Conservation (phyloP, 2,329 filamentous ascomycete genomes). For the Claviceps sp. region DNA sequence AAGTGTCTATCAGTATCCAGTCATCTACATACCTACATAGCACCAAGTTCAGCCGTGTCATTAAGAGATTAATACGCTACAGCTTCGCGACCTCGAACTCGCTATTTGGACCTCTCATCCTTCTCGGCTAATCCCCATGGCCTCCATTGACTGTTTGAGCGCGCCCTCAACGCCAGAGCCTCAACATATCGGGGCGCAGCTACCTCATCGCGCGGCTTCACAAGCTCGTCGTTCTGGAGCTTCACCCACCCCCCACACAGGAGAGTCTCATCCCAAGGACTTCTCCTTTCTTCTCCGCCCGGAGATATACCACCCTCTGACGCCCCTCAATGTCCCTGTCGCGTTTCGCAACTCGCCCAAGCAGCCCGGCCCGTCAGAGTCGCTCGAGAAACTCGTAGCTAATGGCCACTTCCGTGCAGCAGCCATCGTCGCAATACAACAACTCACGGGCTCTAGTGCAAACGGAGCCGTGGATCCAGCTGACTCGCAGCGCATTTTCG, state of each 20-base stretch:
- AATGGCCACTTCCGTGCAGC: slow-evolving; percentile 70
- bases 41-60: neutral
- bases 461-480: slow-evolving; percentile 32
- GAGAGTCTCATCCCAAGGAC: slow-evolving; percentile 40
- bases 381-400: slow-evolving; percentile 54
- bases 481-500: slow-evolving; percentile 56
- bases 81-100: slow-evolving; percentile 8
- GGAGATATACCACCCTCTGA: slow-evolving; percentile 71
- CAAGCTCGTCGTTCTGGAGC: slow-evolving; percentile 7
- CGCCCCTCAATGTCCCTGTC: slow-evolving; percentile 43
- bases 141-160: slow-evolving; percentile 2
- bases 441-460: slow-evolving; percentile 38
- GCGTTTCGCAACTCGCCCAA: slow-evolving; percentile 58
- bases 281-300: slow-evolving; percentile 69
- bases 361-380: slow-evolving; percentile 47
- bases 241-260: slow-evolving; percentile 17
- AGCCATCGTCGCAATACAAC: slow-evolving; percentile 52
- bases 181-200: slow-evolving; percentile 1
- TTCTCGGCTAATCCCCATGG: neutral
- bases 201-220: slow-evolving; percentile 11
- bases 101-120: neutral
- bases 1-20: too few relatives aligned
- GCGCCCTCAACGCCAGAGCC: slow-evolving; percentile 6
- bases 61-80: neutral
- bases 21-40: neutral